Conservation (phyloP, 2,329 filamentous ascomycete species). For the Pyrenophora teres region DNA sequence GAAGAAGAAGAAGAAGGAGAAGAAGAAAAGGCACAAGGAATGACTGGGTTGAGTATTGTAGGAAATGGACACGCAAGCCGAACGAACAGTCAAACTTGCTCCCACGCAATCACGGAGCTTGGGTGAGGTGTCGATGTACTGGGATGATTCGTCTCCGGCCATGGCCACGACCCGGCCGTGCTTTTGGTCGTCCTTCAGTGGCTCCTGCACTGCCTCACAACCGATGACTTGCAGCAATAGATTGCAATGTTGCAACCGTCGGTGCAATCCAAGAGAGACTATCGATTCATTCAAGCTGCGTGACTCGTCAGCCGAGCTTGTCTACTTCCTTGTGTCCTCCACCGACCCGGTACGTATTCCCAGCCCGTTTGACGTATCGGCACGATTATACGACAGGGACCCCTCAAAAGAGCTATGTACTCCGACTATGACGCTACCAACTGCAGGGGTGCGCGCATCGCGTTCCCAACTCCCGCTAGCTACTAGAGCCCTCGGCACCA, state of each 20-base stretch:
- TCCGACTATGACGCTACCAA: background rate
- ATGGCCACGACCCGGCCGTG: background rate
- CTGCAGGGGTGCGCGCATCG: background rate
- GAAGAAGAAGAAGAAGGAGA: background rate
- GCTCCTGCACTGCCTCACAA: background rate
- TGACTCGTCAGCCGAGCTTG: no score
- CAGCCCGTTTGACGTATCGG: no score
- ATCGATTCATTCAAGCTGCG: no score
- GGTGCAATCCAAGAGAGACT: background rate
- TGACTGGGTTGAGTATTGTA: background rate
- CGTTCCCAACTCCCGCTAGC: background rate
- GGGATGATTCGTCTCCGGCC: constrained; percentile 1
- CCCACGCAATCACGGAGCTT: constrained; percentile 6
- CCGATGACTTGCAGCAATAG: background rate
- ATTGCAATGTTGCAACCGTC: background rate
- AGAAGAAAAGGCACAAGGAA: constrained; percentile 2
- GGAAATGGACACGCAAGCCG: constrained; percentile 6
- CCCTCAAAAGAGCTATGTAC: background rate
- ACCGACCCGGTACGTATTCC: no score
- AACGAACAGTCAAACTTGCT: background rate
- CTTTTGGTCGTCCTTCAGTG: no score
- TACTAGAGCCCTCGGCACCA: background rate
- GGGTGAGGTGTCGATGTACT: constrained; percentile 4
- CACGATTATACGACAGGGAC: no score
- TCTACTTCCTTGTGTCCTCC: no score